Conservation (phyloP, 306 rosid species). For the Senna tora region DNA sequence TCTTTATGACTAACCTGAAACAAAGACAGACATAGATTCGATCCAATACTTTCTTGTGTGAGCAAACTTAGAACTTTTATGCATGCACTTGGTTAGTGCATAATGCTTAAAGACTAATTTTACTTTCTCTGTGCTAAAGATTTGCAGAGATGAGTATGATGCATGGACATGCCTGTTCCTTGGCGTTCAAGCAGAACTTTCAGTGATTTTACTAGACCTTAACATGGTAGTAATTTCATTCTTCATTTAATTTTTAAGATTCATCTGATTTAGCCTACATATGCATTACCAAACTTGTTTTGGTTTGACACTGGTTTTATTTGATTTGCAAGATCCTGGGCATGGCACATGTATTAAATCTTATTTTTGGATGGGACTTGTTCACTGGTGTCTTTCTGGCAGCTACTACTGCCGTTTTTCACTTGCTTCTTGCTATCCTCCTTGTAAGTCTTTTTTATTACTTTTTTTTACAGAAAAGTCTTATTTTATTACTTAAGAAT, state of each 20-base stretch:
- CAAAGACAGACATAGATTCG: background rate
- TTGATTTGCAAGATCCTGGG: slow-evolving; percentile 74
- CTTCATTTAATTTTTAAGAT: slow-evolving; percentile 13
- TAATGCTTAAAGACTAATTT: slow-evolving; percentile 30
- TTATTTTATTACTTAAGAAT: too few relatives aligned
- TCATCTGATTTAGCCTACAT: slow-evolving; percentile 15
- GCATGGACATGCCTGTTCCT: slow-evolving; percentile 74
- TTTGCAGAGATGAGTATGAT: slow-evolving; percentile 86
- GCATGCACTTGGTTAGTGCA: slow-evolving; percentile 17
- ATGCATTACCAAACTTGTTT: slow-evolving; percentile 22
- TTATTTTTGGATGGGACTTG: slow-evolving; percentile 92
- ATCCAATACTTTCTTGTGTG: slow-evolving; percentile 7
- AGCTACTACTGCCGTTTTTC: slow-evolving; percentile 64
- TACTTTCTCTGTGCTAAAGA: slow-evolving; percentile 50
- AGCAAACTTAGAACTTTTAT: slow-evolving; percentile 19
- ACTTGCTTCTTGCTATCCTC: slow-evolving; percentile 65
- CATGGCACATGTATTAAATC: slow-evolving; percentile 87
- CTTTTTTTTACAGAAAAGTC: too few relatives aligned
- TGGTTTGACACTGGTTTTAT: slow-evolving; percentile 35
- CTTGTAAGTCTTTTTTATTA: slow-evolving; percentile 66
- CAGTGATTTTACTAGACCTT: slow-evolving; percentile 83
- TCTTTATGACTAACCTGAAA: background rate
- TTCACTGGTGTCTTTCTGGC: slow-evolving; percentile 89
- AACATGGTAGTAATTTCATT: slow-evolving; percentile 67
- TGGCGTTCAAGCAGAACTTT: slow-evolving; percentile 87